Base-by-base conservation (phyloP, 129 eudicot species). In the Chrysanthemum makinoi region DNA sequence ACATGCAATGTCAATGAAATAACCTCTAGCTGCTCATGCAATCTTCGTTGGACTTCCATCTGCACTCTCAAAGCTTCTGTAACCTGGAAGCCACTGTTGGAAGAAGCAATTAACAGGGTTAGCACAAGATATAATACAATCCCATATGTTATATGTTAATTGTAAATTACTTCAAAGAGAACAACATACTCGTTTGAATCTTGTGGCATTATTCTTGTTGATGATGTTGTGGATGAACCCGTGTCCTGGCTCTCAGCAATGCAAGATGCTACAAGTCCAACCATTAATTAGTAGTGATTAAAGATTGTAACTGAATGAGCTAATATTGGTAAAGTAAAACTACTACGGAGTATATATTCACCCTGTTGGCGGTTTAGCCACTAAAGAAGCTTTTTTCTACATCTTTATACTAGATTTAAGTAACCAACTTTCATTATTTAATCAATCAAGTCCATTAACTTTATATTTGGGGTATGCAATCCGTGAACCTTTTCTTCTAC, bases 21-120 rank as follows among this genome's bases (percentile, higher is more conserved):
- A 65, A 90, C 97, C 97, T 90, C 97, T 49, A 90, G 84, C 59
- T 90, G 97, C 53, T 90, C 91, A 62, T 90, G 97, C 80, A 90
- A 77, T 82, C 86, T 87, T 77, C 87, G 74, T 70, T 91, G 97
- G 67, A 91, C 91, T 81, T 91, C 97, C 97, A 91, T 91, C 71
- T 91, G 96, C 62, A 77, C 85, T 30, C 94, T 85, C 79, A 91
- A 77, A 66, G 97, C 97, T 84, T 91, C 97, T 4, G 97, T 91
- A 69, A 91, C 97, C 73, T 88, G 97, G 83, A 73, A 79, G 35
- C 97, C 97, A 77, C 96, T 88, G 88, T 58, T 68, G 10, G 59
- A 53, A 39, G 74, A 69, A 59, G 10, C 72, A 69, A 68, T 22
- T 28, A 72, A 65, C 17, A 26, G 46, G 52, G 57, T 49, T 16